Conservation (phyloP, 495 filamentous ascomycete species). For the Parachaetomium inaequale region DNA sequence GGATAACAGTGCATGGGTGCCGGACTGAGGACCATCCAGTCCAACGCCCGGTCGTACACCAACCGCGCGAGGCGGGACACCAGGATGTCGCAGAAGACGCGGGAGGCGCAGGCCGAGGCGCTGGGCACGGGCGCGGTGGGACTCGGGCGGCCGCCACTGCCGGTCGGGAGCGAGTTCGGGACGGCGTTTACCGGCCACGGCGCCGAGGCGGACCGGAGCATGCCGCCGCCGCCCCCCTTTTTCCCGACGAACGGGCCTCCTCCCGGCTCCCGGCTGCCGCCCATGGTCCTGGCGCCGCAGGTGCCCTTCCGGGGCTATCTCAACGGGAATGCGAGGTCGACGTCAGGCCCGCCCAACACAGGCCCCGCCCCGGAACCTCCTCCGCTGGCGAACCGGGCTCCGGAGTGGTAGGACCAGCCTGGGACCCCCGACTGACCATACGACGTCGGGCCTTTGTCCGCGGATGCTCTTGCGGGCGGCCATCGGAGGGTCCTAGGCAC, state of each 20-base stretch:
- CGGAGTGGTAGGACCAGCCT: background rate
- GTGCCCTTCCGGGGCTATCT: constrained; percentile 9
- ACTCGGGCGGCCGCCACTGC: background rate
- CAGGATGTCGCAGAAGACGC: constrained; percentile 1
- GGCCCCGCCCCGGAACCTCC: background rate
- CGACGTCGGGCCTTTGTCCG: too few species aligned
- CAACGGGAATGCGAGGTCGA: background rate
- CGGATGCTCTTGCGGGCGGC: too few species aligned
- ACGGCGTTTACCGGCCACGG: background rate
- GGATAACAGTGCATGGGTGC: constrained; percentile 46
- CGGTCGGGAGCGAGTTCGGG: background rate
- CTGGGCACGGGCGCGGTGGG: background rate
- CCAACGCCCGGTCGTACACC: constrained; percentile 42
- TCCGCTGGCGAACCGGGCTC: background rate
- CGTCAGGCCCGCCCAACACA: background rate
- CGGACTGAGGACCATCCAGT: constrained; percentile 48
- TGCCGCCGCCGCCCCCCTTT: constrained; percentile 16
- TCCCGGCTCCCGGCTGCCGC: background rate
- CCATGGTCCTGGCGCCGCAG: background rate
- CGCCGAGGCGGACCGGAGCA: background rate
- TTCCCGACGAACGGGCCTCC: background rate
- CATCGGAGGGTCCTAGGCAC: too few species aligned
- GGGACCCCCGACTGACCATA: too few species aligned
- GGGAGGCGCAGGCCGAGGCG: constrained; percentile 4
- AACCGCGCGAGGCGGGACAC: constrained; percentile 41